Evolutionary conservation across 371 early-diverging fungal species (phyloP).

Genomic region (Mortierella sp.): DNA sequence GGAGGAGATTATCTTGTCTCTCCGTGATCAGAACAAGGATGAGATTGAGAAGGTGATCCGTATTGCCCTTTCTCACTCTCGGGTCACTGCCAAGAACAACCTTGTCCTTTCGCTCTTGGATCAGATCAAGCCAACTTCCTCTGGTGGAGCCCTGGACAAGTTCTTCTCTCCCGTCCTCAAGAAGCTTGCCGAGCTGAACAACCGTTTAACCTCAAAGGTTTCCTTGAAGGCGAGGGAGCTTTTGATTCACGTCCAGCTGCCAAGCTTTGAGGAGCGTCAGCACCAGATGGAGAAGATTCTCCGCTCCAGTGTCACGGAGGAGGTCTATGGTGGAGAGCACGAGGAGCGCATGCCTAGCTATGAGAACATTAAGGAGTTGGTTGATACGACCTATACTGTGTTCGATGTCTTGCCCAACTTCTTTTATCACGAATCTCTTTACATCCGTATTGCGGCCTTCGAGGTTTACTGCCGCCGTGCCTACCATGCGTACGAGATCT

Average conservation of each 20-base stretch:
- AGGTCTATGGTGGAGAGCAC: constrained; percentile 76
- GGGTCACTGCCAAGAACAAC: constrained; percentile 82
- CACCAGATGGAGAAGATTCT: constrained; percentile 87
- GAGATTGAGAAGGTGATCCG: constrained; percentile 80
- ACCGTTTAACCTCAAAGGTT: constrained; percentile 85
- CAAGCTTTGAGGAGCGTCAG: constrained; percentile 92
- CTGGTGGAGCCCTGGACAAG: constrained; percentile 74
- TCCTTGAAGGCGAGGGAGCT: constrained; percentile 94
- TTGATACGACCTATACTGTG: constrained; percentile 94
- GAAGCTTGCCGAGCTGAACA: constrained; percentile 82
- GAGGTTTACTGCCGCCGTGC: constrained; percentile 96
- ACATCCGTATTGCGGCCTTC: constrained; percentile 88
- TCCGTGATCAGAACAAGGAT: constrained; percentile 89
- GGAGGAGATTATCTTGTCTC: constrained; percentile 85
- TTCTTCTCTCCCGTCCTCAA: constrained; percentile 85
- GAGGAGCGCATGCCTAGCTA: constrained; percentile 82
- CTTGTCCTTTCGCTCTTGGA: constrained; percentile 84
- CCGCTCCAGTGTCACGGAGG: constrained; percentile 80
- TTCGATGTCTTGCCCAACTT: constrained; percentile 95
- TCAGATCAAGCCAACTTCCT: constrained; percentile 71
- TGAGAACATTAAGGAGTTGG: constrained; percentile 87
- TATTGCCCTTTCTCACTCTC: constrained; percentile 87
- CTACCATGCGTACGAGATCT: constrained; percentile 94
- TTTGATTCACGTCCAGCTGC: constrained; percentile 92
- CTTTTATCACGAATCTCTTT: constrained; percentile 86